Percentiles rank a stretch among this genome's conserved stretches.
phyloP scores from a whole-genome alignment of 805 yeast genomes.

The Hanseniaspora vineae region DNA sequence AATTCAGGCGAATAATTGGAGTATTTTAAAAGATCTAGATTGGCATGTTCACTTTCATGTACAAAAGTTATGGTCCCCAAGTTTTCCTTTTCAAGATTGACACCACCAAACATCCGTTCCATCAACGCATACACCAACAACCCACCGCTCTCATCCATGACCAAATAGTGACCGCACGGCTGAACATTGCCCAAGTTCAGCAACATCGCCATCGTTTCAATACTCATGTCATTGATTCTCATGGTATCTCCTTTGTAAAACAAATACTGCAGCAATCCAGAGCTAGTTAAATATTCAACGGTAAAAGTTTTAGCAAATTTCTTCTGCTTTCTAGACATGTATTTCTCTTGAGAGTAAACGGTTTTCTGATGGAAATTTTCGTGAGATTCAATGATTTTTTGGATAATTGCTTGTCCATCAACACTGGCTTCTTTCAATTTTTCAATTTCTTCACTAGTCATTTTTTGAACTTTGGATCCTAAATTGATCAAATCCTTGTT shows the following conservation, averaged over 20 bases:
- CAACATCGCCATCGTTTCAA: conserved; percentile 69
- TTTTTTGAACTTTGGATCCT: conserved; percentile 59
- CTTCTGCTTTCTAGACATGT: conserved; percentile 79
- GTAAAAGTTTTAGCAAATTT: conserved; percentile 81
- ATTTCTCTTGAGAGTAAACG: conserved; percentile 79
- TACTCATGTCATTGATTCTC: conserved; percentile 66
- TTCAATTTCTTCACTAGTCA: conserved; percentile 75
- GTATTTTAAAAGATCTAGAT: conserved; percentile 54
- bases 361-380: conserved; percentile 83
- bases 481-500: conserved; percentile 55
- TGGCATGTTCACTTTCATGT: conserved; percentile 92
- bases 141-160: conserved; percentile 93
- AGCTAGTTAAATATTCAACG: conserved; percentile 60
- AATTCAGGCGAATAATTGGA: conserved; percentile 48
- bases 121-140: conserved; percentile 71
- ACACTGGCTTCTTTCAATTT: conserved; percentile 59
- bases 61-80: conserved; percentile 55
- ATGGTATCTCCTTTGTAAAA: conserved; percentile 62
- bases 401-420: conserved; percentile 67
- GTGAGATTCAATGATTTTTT: conserved; percentile 72
- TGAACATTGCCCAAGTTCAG: conserved; percentile 69
- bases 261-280: conserved; percentile 59
- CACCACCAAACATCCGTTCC: conserved; percentile 67
- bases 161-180: conserved; percentile 81
- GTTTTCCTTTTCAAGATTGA: conserved; percentile 6